phyloP scores from a whole-genome alignment of 1,284 basidiomycete species.

The Fomitopsis palustris region DNA sequence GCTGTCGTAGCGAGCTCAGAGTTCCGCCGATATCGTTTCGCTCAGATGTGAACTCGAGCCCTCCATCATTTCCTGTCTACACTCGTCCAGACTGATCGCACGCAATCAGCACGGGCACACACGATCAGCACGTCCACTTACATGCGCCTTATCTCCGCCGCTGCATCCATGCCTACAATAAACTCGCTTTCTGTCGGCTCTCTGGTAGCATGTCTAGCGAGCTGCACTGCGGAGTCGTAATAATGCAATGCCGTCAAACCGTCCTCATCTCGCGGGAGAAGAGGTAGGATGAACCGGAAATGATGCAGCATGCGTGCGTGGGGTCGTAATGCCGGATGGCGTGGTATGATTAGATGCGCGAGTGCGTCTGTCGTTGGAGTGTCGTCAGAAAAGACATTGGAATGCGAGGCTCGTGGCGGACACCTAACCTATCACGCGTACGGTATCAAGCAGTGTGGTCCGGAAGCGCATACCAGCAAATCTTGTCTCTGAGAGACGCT shows the following conservation, averaged over 20 bases:
- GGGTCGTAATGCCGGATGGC: conserved; percentile 57
- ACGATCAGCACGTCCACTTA: conserved; percentile 23
- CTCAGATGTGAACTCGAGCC: conserved; percentile 43
- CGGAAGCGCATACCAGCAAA: conserved; percentile 61
- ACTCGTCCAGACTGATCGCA: conserved; percentile 51
- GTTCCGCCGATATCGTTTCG: conserved; percentile 10
- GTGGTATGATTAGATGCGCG: conserved; percentile 61
- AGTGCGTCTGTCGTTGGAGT: conserved; percentile 45
- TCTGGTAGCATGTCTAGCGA: conserved; percentile 60
- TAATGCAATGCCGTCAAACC: conserved; percentile 65
- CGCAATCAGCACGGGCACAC: background rate
- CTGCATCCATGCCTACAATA: conserved; percentile 59
- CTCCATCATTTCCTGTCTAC: conserved; percentile 57
- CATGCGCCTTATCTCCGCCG: conserved; percentile 58
- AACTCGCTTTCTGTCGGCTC: conserved; percentile 75
- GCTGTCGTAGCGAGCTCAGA: conserved; percentile 5
- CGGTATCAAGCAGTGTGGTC: conserved; percentile 59
- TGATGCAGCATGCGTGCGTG: conserved; percentile 71
- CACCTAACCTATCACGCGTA: conserved; percentile 58
- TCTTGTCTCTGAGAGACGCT: conserved; percentile 43
- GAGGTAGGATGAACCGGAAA: conserved; percentile 66
- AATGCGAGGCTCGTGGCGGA: background rate
- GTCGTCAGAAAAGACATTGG: background rate
- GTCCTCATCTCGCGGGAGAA: conserved; percentile 58
- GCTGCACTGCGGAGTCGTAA: conserved; percentile 74